Base-by-base conservation (phyloP, 2,329 filamentous ascomycete genomes). In the Cercospora sp. region DNA sequence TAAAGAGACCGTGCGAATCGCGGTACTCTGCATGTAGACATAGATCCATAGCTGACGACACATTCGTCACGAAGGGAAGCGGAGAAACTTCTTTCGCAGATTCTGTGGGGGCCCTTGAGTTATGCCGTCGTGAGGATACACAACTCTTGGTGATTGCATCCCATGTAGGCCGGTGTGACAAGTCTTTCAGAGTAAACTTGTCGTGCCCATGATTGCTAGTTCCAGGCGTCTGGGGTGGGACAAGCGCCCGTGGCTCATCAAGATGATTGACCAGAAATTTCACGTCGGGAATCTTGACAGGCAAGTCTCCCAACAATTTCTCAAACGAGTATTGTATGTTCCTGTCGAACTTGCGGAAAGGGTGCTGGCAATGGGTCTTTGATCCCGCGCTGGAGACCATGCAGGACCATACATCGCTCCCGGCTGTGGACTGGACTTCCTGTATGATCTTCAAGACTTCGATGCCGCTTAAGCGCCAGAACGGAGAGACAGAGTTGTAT, bases 251-350 rank as follows among this genome's bases (percentile, higher is more conserved):
- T 1, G 84, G 83, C 69, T 86, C 83, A 61, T 86, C 83, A 3
- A 85, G 75, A 45, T 82, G 80, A 53, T 85, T 86, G 12, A 85
- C 74, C 0, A 85, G 76, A 30, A 86, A 81, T 8, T 75, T 75
- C 12, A 83, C 65, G 18, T 84, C 75, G 0, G 82, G 81, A 3
- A 83, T 59, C 1, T 65, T n/a, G 6, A 40, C 16, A 59, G 62
- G 58, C n/a, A 58, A 12, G 10, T 55, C 55, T 18, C 51, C 12
- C 3, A 40, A 30, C 10, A 64, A 32, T 12, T 37, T 51, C 26
- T 55, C 32, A n/a, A 37, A 64, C 21, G 16, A 37, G 30, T 16
- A 64, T 16, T 34, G 28, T 49, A 64, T 57, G 30, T 40, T 55
- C 49, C 24, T 55, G 28, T 43, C 62, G 18, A 58, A 64, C 5